Evolutionary conservation across 202 grass and related monocot species (phyloP).

Genomic region (Cymbopogon flexuosus): DNA sequence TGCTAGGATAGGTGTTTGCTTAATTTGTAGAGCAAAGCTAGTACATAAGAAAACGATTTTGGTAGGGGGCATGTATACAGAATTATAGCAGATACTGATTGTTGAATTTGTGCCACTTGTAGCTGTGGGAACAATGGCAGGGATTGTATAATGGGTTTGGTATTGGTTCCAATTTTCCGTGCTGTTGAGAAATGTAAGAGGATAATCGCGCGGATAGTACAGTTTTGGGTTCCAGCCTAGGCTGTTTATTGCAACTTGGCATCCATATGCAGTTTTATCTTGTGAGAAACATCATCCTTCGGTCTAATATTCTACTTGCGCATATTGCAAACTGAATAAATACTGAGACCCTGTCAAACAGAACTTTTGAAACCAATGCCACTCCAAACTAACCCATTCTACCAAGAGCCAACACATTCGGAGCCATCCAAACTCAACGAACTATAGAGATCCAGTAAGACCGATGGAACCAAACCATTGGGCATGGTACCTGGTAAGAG

Average conservation of each 20-base stretch:
- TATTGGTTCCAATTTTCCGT: slow-evolving; percentile 27
- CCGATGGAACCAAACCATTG: too few relatives aligned
- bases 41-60: slow-evolving; percentile 59
- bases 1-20: slow-evolving; percentile 47
- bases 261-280: not conserved
- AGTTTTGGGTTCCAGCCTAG: slow-evolving; percentile 22
- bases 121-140: slow-evolving; percentile 24
- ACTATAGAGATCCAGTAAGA: too few relatives aligned
- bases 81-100: slow-evolving; percentile 28
- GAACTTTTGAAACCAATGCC: not conserved
- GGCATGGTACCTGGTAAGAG: too few relatives aligned
- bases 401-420: not conserved
- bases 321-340: not conserved
- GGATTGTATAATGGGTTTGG: slow-evolving; percentile 40
- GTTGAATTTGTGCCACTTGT: slow-evolving; percentile 21
- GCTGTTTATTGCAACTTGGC: not conserved
- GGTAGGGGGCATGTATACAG: slow-evolving; percentile 50
- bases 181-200: slow-evolving; percentile 27
- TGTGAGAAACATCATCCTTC: not conserved
- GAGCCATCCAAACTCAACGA: too few relatives aligned
- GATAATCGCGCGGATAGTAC: slow-evolving; percentile 18
- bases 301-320: not conserved
- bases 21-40: slow-evolving; percentile 45
- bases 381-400: not conserved
- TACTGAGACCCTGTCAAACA: not conserved